Base-by-base conservation (phyloP, 2,329 filamentous ascomycete genomes). In the Trichoderma pleuroti region DNA sequence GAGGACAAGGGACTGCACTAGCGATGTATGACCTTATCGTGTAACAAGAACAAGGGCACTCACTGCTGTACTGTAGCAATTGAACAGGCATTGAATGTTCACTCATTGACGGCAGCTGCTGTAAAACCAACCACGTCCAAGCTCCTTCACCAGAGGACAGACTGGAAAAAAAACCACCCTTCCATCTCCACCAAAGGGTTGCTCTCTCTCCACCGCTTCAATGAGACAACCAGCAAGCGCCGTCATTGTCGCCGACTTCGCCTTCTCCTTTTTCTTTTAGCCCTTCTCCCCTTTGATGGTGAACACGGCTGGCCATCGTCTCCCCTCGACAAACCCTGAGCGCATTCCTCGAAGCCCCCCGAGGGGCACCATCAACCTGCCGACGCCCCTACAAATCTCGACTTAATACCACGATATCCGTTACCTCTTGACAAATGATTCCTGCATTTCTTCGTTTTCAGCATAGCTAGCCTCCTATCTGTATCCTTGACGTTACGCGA, bases 121-220 rank as follows among this genome's bases (percentile, higher is more conserved):
- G n/a, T n/a, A n/a, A n/a, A n/a, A n/a, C 11, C 21, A 24, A 26
- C 39, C n/a, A 30, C 21, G 46, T 65, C 16, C 42, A 24, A 30
- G 24, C 39, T 70, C 32, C 21, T 24, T 63, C 30, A 28, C 5
- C 46, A 59, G 9, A 12, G 2, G 30, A 18, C 39, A 42, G 39
- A 32, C 12, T 21, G 11, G 49, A 49, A 68, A 60, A 30, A 49
- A 60, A 26, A 26, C 24, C 56, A 36, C 34, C 34, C 34, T 39
- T 16, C 36, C 36, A 16, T 62, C 67, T 70, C 67, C 67, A 70
- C 69, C 69, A 68, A 61, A 46, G 24, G 36, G 36, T 30, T 34
- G 54, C 39, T 61, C 52, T 39, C 26, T 28, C 46, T 68, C 69
- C 64, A 60, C 69, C 32, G 46, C 66, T 32, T 70, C 67, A n/a